Percentiles rank a stretch among this genome's conserved stretches.
phyloP scores from a whole-genome alignment of 139 green algal genomes.

The Micractinium sp. region DNA sequence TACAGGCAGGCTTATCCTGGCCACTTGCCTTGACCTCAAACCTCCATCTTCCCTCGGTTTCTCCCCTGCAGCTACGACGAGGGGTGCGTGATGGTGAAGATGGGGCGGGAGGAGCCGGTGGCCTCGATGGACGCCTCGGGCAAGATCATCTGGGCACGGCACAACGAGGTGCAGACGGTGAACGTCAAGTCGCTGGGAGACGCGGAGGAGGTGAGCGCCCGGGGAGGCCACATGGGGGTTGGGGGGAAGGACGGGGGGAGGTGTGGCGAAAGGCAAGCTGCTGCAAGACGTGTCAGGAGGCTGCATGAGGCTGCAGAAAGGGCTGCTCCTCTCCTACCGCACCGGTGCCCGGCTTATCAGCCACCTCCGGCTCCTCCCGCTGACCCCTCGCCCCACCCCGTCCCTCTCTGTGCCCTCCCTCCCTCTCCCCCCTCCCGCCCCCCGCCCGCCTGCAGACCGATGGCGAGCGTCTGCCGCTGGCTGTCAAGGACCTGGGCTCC shows the following conservation, averaged over 20 bases:
- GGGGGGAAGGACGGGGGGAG: not conserved
- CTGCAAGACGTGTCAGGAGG: no score
- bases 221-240: not conserved
- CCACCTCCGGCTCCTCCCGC: no score
- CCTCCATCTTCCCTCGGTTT: not conserved
- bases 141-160: slow-evolving; percentile 95
- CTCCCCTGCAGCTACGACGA: slow-evolving; percentile 87
- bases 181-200: slow-evolving; percentile 87
- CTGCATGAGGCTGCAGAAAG: no score
- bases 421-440: no score
- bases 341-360: no score
- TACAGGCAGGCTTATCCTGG: no score
- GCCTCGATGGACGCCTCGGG: slow-evolving; percentile 96
- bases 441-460: slow-evolving; percentile 59
- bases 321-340: no score
- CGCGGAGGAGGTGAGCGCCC: slow-evolving; percentile 59
- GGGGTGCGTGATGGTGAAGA: slow-evolving; percentile 91
- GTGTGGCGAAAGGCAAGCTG: no score
- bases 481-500: slow-evolving; percentile 96
- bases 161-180: slow-evolving; percentile 93
- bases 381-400: no score
- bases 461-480: slow-evolving; percentile 95
- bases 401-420: no score
- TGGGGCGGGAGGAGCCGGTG: slow-evolving; percentile 97
- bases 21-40: not conserved